Evolutionary conservation across 148 eudicot genomes (phyloP), one percentile per base, ranked within the genome.

Genomic region (Camellia granthamiana): DNA sequence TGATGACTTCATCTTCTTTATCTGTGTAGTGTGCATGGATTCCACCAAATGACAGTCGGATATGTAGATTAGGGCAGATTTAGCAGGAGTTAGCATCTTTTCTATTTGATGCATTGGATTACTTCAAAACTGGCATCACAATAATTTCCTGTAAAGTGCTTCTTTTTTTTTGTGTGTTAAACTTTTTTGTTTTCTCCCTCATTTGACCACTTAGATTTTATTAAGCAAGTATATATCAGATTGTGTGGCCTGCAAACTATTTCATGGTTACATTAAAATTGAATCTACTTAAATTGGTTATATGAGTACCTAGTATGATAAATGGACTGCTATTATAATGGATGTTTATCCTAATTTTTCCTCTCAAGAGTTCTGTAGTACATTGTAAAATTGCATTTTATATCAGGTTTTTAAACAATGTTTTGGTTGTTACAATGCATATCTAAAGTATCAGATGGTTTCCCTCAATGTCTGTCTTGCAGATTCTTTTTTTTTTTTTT

Each of bases 51-150:
- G 63, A 56, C 23, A 11, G 46, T 46, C 16, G 13, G 3, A 74
- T 6, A 56, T 74, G 77, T 74, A 74, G 60, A 54, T 7, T 52
- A 23, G 51, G 51, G 49, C 23, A 56, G 64, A 38, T 74, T 74
- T 58, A 23, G 62, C 44, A 58, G 6, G 14, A 3, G 19, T 43
- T 74, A 43, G 14, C 19, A 30, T 6, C 30, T 23, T 72, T 38
- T 74, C 13, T 16, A 38, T 30, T 38, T 16, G 41, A 73, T 11
- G 59, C 13, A 23, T 7, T 64, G 42, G 41, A 9, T 46, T 46
- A 18, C n/a, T 44, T 3, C 7, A 16, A 78, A 23, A 47, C 46
- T 4, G 60, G 46, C 69, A 3, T 14, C 55, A 59, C 72, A 73
- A 43, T 60, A 42, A 59, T 7, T 69, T 59, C 8, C 15, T 59